Evolutionary conservation across 2,329 filamentous ascomycete genomes (phyloP), one percentile per base, ranked within the genome.

Genomic region (Neofusicoccum sp.): DNA sequence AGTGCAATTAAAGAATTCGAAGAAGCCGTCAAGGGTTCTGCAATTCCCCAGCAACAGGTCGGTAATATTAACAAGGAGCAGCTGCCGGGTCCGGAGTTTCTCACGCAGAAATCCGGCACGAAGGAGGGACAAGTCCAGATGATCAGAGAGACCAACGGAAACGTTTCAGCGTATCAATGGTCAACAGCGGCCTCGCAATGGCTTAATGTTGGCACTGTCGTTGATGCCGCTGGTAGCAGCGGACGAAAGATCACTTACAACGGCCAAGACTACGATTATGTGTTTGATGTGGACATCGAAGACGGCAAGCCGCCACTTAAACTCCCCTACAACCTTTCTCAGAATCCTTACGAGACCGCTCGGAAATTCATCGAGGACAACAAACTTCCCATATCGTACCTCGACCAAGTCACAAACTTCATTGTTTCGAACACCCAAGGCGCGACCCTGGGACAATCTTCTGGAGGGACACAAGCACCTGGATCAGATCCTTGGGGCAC

Each of bases 101-200:
- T 99, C 7, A 85, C 86, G 59, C 85, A 84, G 60, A 93, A 92
- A 67, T 86, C 87, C 0, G 95, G 95, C 3, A 95, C 90, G n/a
- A 96, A 96, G 75, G 95, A 99, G 65, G 95, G 95, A 0, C 93
- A 99, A 71, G 89, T 96, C 4, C 89, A 96, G 69, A 96, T 96
- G 86, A 93, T 97, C 68, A 86, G 84, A 62, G 89, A 96, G 72
- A 79, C 84, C 6, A 88, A 96, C 69, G 91, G 91, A 47, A 90
- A 86, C 56, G 83, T 97, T 31, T 91, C 89, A 4, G 92, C 93
- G 7, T 91, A 98, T 71, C 87, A 90, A 63, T 98, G 93, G 93
- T 96, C 93, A 11, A 76, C 77, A 65, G 71, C 71, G 67, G 75
- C 69, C 78, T 84, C 65, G 56, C 82, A 92, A 71, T 97, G 93